Evolutionary conservation across 768 basidiomycete species (phyloP).

Genomic region (Tulasnella sp.): DNA sequence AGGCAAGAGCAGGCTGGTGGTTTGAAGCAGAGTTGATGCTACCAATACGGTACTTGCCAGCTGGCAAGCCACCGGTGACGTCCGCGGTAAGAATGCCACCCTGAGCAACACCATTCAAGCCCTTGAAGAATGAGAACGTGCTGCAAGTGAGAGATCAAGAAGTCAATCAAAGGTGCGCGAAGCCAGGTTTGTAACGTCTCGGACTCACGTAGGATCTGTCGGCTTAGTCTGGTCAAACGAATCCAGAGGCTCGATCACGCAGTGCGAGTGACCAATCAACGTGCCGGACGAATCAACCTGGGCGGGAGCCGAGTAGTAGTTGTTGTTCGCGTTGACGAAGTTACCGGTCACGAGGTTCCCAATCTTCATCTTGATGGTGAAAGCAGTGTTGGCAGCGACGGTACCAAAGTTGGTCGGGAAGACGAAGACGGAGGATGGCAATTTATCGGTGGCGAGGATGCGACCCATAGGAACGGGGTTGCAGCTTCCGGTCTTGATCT

Average conservation of each 20-base stretch:
- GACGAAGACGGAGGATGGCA: conserved; percentile 19
- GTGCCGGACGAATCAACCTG: conserved; percentile 28
- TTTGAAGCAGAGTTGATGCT: conserved; percentile 25
- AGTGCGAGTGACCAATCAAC: conserved; percentile 29
- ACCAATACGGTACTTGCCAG: conserved; percentile 29
- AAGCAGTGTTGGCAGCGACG: conserved; percentile 17
- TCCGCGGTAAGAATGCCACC: conserved; percentile 30
- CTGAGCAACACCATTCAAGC: conserved; percentile 25
- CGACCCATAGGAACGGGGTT: conserved; percentile 32
- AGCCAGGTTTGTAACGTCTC: not conserved
- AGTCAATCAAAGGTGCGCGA: not conserved
- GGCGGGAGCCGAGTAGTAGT: conserved; percentile 30
- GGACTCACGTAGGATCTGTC: conserved; percentile 26
- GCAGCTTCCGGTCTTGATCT: conserved; percentile 28
- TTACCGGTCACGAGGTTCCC: conserved; percentile 30
- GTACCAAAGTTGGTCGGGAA: conserved; percentile 16
- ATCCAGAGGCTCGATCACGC: conserved; percentile 31
- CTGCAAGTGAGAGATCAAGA: not conserved
- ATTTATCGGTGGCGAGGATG: conserved; percentile 26
- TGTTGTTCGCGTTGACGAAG: conserved; percentile 31
- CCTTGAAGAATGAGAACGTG: conserved; percentile 27
- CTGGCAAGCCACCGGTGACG: conserved; percentile 32
- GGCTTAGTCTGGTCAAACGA: conserved; percentile 27
- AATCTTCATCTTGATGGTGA: conserved; percentile 21
- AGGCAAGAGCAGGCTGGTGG: conserved; percentile 26